Base-by-base conservation (phyloP, 108 stramenopile genomes). In the Chaetoceros muelleri region DNA sequence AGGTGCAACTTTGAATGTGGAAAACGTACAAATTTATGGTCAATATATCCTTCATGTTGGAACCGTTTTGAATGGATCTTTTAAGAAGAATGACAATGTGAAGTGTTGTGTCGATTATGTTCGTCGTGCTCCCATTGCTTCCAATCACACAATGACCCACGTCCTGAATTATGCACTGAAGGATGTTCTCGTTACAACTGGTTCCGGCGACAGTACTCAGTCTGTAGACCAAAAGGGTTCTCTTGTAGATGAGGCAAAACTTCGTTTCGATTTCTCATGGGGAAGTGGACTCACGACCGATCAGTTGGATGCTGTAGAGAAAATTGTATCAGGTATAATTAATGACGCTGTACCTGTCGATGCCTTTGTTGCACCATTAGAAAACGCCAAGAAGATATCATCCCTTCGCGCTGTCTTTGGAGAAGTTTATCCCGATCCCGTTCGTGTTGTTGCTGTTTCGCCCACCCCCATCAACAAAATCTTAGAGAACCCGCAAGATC, bases 101-200 rank as follows among this genome's bases (percentile, higher is more conserved):
- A 73, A 73, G 28, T 87, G 86, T 65, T 60, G 59, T 31, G 99
- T 99, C 30, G 94, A 99, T 74, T 99, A 97, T 72, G 85, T 81
- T 18, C 94, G 98, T n/a, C 90, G 98, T 30, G 58, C 70, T 34
- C 84, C 75, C 44, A 88, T 99, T 63, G 95, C 96, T 27, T 80
- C 96, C 48, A 99, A 99, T 74, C 99, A 99, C 73, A 98, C 97
- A 54, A 97, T 97, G 96, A 99, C 99, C 2, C 97, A 98, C 71
- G 82, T 98, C 53, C 86, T 99, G 44, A 99, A 99, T 79, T 93
- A 74, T 66, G 99, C 97, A 3, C 67, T 98, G 19, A 71, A 78
- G 52, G 78, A 90, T 61, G 95, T 94, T 2, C 81, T 98, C 46
- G 53, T 94, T 28, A 65, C 55, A 2, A 64, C 65, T 23, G 34